Conservation (phyloP, 306 rosid species). For the Argentina anserina region DNA sequence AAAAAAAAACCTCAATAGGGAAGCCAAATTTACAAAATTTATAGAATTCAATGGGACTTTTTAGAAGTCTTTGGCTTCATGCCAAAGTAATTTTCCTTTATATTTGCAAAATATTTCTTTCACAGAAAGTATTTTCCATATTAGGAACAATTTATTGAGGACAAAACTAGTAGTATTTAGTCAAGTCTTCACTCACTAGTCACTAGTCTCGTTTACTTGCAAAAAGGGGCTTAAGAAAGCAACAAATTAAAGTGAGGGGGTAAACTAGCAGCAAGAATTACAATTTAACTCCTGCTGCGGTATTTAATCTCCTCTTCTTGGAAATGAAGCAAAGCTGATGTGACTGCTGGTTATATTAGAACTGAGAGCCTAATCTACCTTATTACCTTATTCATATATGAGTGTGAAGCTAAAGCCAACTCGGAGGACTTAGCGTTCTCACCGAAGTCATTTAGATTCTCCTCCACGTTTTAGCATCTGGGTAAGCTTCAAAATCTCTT, state of each 20-base stretch:
- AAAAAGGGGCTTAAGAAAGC: background rate
- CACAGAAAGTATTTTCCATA: background rate
- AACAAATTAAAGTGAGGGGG: background rate
- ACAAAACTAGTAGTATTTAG: background rate
- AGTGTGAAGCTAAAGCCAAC: conserved; percentile 9
- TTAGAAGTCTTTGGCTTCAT: conserved; percentile 3
- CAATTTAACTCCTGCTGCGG: background rate
- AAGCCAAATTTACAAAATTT: background rate
- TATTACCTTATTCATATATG: background rate
- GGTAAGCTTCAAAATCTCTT: conserved; percentile 29
- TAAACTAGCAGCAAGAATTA: background rate
- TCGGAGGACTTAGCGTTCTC: conserved; percentile 16
- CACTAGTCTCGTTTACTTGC: background rate
- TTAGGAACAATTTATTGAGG: background rate
- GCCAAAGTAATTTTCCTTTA: background rate
- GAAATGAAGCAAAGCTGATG: conserved; percentile 3
- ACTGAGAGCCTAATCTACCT: background rate
- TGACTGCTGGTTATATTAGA: background rate
- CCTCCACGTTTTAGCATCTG: conserved; percentile 18
- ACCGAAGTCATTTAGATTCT: conserved; percentile 15
- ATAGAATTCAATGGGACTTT: background rate
- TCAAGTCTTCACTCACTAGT: too few species aligned
- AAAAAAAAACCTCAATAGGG: background rate
- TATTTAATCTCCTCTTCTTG: background rate
- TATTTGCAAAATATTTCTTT: too few species aligned